These are phyloP conservation scores for Tolypocladium paradoxum DNA, from an alignment of 2,329 filamentous ascomycete genomes.

Conservation along the genomic window DNA sequence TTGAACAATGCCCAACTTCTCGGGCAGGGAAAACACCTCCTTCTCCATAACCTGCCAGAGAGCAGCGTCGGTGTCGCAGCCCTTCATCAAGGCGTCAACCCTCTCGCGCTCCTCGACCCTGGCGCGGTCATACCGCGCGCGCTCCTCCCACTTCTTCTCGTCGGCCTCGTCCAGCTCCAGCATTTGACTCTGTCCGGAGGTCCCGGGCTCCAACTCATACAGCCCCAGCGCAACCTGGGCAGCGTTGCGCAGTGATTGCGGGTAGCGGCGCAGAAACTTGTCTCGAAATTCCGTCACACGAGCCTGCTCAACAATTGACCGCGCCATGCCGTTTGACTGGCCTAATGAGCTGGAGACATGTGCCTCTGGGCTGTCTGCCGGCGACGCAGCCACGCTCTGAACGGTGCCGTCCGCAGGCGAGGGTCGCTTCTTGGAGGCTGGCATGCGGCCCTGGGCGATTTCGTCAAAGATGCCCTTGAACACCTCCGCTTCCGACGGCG, in stretches of 20 bases:
- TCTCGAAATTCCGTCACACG: constrained; percentile 21
- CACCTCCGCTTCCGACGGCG: constrained; percentile 43
- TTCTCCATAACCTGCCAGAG: constrained; percentile 57
- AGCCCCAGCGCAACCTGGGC: constrained; percentile 28
- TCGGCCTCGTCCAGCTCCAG: constrained; percentile 20
- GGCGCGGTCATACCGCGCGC: constrained; percentile 21
- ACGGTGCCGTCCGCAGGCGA: neutral
- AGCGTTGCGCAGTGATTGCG: constrained; percentile 25
- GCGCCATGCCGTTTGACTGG: constrained; percentile 6
- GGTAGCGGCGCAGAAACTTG: constrained; percentile 26
- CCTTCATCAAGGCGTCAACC: constrained; percentile 42
- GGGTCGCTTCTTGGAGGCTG: constrained; percentile 13
- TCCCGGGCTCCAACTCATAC: constrained; percentile 21
- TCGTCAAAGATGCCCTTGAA: constrained; percentile 47
- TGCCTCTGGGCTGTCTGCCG: neutral
- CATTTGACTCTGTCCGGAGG: constrained; percentile 13
- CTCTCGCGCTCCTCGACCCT: constrained; percentile 36
- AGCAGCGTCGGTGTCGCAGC: constrained; percentile 47
- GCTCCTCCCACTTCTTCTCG: constrained; percentile 22
- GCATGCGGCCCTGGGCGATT: constrained; percentile 25
- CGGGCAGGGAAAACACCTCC: constrained; percentile 54
- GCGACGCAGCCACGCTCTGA: neutral
- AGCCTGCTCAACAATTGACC: constrained; percentile 22
- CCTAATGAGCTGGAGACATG: neutral
- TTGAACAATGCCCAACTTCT: constrained; percentile 38